These are phyloP conservation scores for Linnemannia exigua DNA, from an alignment of 192 early-diverging fungal genomes.

Conservation along the genomic window DNA sequence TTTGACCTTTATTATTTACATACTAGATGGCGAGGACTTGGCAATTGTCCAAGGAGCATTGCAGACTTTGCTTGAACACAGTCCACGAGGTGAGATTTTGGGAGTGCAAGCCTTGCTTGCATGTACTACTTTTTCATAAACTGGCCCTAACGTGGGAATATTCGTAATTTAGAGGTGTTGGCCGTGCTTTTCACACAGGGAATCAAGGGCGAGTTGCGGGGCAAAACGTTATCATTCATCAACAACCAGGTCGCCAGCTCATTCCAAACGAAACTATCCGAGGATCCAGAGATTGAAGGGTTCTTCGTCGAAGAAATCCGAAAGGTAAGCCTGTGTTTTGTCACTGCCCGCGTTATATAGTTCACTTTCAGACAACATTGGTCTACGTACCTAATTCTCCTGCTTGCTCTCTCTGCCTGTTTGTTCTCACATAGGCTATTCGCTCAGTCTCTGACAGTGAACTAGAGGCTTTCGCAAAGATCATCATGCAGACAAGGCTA, in stretches of 20 bases:
- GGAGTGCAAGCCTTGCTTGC: neutral
- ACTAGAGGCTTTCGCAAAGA: conserved; percentile 42
- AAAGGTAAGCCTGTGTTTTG: conserved; percentile 15
- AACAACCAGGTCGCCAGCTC: conserved; percentile 37
- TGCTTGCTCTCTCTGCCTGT: too few relatives aligned
- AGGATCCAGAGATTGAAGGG: conserved; percentile 42
- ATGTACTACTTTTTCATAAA: too few relatives aligned
- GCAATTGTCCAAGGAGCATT: conserved; percentile 38
- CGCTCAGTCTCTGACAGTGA: conserved; percentile 41
- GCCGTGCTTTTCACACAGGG: conserved; percentile 49
- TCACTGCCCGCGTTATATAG: neutral
- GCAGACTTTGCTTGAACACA: conserved; percentile 42
- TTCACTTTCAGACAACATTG: neutral
- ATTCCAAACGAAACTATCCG: conserved; percentile 17
- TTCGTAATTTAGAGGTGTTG: conserved; percentile 39
- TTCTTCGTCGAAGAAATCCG: conserved; percentile 46
- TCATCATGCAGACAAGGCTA: conserved; percentile 44
- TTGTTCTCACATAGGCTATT: conserved; percentile 31
- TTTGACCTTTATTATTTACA: neutral
- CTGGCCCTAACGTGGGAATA: too few relatives aligned
- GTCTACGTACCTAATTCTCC: neutral
- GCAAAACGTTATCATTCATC: conserved; percentile 36
- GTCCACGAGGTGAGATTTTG: conserved; percentile 32
- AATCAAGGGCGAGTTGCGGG: conserved; percentile 46
- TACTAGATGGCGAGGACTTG: conserved; percentile 50